Conservation (phyloP, 495 filamentous ascomycete genomes). For the Trichocladium antarcticum region DNA sequence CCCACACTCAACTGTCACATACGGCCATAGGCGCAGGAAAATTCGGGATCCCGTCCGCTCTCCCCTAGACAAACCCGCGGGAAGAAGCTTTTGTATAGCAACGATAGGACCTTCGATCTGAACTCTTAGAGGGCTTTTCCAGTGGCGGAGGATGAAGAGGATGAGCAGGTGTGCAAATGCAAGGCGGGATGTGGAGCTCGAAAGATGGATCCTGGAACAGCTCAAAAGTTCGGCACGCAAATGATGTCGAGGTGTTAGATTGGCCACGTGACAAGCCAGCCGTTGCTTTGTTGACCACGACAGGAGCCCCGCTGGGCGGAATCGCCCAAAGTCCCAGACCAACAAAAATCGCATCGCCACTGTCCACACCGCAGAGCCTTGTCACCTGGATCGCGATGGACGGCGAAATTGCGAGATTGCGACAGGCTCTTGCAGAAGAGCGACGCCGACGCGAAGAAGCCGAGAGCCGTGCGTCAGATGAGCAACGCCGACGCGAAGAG, state of each 20-base stretch:
- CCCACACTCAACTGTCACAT: not conserved
- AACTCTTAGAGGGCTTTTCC: too few species aligned
- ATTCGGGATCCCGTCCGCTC: constrained; percentile 41
- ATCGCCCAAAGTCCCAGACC: not conserved
- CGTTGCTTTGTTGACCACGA: not conserved
- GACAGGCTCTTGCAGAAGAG: constrained; percentile 1
- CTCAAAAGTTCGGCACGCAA: too few species aligned
- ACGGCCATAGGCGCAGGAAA: not conserved
- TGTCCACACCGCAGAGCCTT: not conserved
- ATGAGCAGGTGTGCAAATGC: too few species aligned
- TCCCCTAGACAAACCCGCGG: constrained; percentile 29
- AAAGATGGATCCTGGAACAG: too few species aligned
- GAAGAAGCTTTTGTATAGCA: too few species aligned
- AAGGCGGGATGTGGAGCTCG: too few species aligned
- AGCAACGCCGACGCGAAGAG: constrained; percentile 18
- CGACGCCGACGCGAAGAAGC: not conserved
- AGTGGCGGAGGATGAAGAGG: too few species aligned
- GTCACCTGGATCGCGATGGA: not conserved
- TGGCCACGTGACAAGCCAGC: not conserved
- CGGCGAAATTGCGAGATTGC: constrained; percentile 2
- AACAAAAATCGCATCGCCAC: not conserved
- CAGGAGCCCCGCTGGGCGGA: not conserved
- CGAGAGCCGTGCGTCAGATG: constrained; percentile 1
- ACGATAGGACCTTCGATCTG: too few species aligned
- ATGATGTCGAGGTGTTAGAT: too few species aligned